Percentiles rank a stretch among this genome's conserved stretches.
phyloP scores from a whole-genome alignment of 768 basidiomycete species.

The Hygrocybe punicea region DNA sequence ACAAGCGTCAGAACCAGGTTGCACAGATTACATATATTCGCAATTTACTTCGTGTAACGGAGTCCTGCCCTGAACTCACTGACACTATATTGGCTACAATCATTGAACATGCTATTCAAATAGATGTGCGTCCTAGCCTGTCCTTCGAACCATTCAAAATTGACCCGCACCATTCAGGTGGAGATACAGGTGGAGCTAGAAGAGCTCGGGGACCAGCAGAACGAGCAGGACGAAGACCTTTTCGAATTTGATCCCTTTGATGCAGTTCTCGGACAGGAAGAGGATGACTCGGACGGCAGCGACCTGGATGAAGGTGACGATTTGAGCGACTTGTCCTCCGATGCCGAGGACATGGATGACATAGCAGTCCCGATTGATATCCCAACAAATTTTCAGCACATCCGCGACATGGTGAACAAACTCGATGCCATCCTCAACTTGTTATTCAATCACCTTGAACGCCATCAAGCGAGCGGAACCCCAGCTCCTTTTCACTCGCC shows the following conservation, averaged over 20 bases:
- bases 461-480: constrained; percentile 34
- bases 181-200: constrained; percentile 97
- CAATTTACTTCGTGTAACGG: constrained; percentile 76
- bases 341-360: constrained; percentile 51
- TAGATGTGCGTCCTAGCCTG: constrained; percentile 65
- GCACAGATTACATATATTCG: constrained; percentile 87
- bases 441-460: constrained; percentile 80
- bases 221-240: constrained; percentile 52
- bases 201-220: constrained; percentile 73
- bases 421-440: constrained; percentile 84
- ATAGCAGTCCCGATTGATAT: constrained; percentile 37
- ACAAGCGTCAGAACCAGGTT: constrained; percentile 81
- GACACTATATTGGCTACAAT: constrained; percentile 84
- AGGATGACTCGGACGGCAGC: constrained; percentile 53
- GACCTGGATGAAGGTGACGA: constrained; percentile 44
- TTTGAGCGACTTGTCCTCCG: constrained; percentile 76
- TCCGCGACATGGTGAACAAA: constrained; percentile 87
- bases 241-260: constrained; percentile 88
- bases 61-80: constrained; percentile 83
- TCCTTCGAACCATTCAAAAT: background rate
- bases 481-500: constrained; percentile 27
- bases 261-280: constrained; percentile 73
- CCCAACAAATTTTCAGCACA: constrained; percentile 59
- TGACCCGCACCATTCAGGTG: constrained; percentile 49
- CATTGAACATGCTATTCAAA: constrained; percentile 90